Evolutionary conservation across 2,329 filamentous ascomycete species (phyloP).

Genomic region (Clonostachys chloroleuca): DNA sequence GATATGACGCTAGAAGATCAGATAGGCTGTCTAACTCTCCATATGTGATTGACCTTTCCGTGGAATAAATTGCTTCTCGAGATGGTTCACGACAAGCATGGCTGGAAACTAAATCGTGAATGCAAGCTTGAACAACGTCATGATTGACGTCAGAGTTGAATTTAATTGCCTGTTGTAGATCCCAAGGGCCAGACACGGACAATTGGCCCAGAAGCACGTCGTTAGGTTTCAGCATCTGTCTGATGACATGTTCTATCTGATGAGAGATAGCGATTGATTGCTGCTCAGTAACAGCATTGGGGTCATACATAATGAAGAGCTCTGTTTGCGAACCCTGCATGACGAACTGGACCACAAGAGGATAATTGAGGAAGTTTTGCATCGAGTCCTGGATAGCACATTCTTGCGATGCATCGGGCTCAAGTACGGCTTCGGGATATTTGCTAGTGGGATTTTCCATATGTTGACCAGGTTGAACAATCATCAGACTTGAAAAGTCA

Average conservation of each 20-base stretch:
- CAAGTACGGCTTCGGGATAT: too few relatives aligned
- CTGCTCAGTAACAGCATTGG: neutral
- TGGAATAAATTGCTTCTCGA: neutral
- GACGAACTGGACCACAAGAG: neutral
- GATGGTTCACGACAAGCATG: neutral
- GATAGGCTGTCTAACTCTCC: neutral
- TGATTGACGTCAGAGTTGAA: neutral
- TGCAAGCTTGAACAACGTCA: neutral
- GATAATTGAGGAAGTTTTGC: constrained; percentile 2
- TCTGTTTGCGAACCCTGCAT: neutral
- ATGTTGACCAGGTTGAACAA: neutral
- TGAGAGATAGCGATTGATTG: constrained; percentile 1
- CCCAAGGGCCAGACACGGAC: neutral
- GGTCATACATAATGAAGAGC: constrained; percentile 1
- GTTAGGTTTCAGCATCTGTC: neutral
- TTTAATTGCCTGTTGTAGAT: neutral
- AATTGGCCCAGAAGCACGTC: too few relatives aligned
- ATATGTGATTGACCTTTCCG: neutral
- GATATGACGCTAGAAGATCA: neutral
- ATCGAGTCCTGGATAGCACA: constrained; percentile 5
- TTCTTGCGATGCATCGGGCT: too few relatives aligned
- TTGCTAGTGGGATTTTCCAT: neutral
- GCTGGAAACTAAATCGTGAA: neutral
- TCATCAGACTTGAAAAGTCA: constrained; percentile 7
- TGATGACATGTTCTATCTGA: constrained; percentile 3